These are phyloP conservation scores for Zygosaccharomyces bisporus DNA, from an alignment of 805 yeast genomes.

Conservation along the genomic window DNA sequence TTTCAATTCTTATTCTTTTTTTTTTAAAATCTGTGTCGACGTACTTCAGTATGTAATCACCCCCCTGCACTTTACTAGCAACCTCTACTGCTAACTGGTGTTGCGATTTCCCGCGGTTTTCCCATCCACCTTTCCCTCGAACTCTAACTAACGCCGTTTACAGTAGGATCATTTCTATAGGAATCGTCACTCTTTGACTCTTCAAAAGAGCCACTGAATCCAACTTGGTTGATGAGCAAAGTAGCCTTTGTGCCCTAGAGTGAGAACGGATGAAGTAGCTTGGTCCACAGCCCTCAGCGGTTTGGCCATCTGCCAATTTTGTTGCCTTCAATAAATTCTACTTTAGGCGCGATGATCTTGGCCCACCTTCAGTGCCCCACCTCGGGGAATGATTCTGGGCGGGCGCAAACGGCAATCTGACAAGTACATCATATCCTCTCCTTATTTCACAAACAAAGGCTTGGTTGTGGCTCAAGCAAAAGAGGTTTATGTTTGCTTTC, in stretches of 20 bases:
- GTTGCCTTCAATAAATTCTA: constrained; percentile 33
- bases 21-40: constrained; percentile 63
- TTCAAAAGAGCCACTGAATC: constrained; percentile 98
- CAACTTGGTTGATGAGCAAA: constrained; percentile 97
- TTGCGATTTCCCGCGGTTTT: too few species aligned
- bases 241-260: constrained; percentile 92
- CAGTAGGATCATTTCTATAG: constrained; percentile 99
- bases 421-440: constrained; percentile 58
- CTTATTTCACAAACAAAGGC: constrained; percentile 34
- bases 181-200: constrained; percentile 98
- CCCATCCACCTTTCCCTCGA: too few species aligned
- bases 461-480: constrained; percentile 33
- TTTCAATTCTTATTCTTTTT: background rate
- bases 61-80: too few species aligned
- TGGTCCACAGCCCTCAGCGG: constrained; percentile 84
- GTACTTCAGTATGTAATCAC: constrained; percentile 75
- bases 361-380: constrained; percentile 82
- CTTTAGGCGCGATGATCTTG: constrained; percentile 98
- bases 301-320: constrained; percentile 69
- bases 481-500: background rate
- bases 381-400: constrained; percentile 79
- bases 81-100: too few species aligned
- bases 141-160: constrained; percentile 49
- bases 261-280: constrained; percentile 59
- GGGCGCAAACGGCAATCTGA: constrained; percentile 99